phyloP scores from a whole-genome alignment of 306 rosid genomes.

The Vigna trinervia region DNA sequence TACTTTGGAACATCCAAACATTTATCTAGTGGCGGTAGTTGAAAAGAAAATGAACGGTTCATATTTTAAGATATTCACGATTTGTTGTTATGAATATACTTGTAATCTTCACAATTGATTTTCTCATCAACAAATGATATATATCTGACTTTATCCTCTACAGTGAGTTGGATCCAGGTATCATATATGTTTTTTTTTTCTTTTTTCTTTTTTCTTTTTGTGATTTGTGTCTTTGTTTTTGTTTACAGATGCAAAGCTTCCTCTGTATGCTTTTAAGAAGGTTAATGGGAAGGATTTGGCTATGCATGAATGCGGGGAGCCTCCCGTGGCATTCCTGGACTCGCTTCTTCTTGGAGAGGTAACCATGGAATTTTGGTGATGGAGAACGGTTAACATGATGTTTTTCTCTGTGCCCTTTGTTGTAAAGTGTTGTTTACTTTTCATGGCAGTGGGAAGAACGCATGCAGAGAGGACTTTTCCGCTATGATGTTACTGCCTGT shows the following conservation, averaged over 20 bases:
- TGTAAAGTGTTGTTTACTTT: constrained; percentile 32
- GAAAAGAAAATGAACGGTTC: background rate
- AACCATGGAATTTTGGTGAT: constrained; percentile 21
- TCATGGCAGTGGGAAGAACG: constrained; percentile 92
- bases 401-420: background rate
- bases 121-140: background rate
- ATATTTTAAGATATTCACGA: background rate
- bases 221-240: constrained; percentile 7
- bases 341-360: constrained; percentile 93
- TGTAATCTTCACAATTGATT: background rate
- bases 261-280: constrained; percentile 83
- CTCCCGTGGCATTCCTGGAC: constrained; percentile 80
- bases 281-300: constrained; percentile 42
- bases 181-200: background rate
- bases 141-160: background rate
- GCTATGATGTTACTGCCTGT: constrained; percentile 93
- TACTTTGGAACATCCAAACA: too few species aligned
- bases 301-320: constrained; percentile 51
- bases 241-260: constrained; percentile 79
- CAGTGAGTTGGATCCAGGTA: background rate
- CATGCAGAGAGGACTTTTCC: constrained; percentile 88
- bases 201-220: background rate
- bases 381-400: background rate
- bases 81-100: background rate
- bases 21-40: too few species aligned